phyloP scores from a whole-genome alignment of 345 rosid genomes.

The Camelina hispida region DNA sequence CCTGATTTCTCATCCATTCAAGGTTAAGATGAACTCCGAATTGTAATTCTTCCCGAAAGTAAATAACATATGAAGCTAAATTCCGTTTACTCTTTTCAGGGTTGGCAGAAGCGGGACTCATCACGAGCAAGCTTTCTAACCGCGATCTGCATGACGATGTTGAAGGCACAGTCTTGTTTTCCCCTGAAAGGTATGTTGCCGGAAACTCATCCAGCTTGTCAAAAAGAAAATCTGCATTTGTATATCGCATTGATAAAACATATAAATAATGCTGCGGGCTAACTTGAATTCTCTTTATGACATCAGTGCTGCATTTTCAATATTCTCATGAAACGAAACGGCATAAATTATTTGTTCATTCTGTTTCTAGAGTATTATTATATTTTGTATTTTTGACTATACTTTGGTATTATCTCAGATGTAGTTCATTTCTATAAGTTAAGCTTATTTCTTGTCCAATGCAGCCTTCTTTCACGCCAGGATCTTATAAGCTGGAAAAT shows the following conservation, averaged over 20 bases:
- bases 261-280: not conserved
- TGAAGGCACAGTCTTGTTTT: conserved; percentile 63
- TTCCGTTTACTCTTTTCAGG: conserved; percentile 61
- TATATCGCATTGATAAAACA: not conserved
- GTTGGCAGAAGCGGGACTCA: conserved; percentile 98
- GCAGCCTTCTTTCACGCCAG: conserved; percentile 93
- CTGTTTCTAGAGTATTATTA: not conserved
- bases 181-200: conserved; percentile 71
- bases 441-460: conserved; percentile 23
- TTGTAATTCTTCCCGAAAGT: not conserved
- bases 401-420: conserved; percentile 13
- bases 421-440: conserved; percentile 16
- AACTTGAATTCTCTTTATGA: conserved; percentile 1
- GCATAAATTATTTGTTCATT: not conserved
- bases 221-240: not conserved
- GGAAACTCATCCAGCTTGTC: conserved; percentile 12
- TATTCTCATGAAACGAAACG: conserved; percentile 6
- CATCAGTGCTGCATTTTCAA: conserved; percentile 2
- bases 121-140: conserved; percentile 91
- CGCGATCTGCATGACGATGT: conserved; percentile 65
- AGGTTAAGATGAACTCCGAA: conserved; percentile 55
- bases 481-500: conserved; percentile 98
- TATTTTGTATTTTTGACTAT: conserved; percentile 7
- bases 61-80: conserved; percentile 12
- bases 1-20: conserved; percentile 94